Evolutionary conservation across 2,329 filamentous ascomycete species (phyloP).

Genomic region (Trichoderma sp.): DNA sequence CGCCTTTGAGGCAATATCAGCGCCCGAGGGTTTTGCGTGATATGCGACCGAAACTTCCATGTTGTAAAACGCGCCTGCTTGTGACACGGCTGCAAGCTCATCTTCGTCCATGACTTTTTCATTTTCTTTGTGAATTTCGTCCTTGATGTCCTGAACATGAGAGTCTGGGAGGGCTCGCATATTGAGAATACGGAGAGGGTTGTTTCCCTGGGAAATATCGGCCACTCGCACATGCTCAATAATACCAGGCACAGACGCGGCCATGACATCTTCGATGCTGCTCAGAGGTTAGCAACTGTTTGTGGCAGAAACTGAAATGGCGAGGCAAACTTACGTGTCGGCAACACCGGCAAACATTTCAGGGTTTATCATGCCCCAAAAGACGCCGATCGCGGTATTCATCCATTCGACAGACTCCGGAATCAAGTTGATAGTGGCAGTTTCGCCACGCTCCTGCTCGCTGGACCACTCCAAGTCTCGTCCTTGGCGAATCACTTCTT

Average conservation of each 20-base stretch:
- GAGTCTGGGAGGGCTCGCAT: slow-evolving; percentile 76
- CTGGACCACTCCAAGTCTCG: slow-evolving; percentile 83
- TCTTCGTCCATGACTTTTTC: slow-evolving; percentile 79
- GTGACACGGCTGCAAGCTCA: slow-evolving; percentile 82
- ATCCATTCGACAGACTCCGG: slow-evolving; percentile 96
- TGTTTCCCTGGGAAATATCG: slow-evolving; percentile 90
- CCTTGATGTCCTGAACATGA: slow-evolving; percentile 77
- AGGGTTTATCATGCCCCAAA: slow-evolving; percentile 91
- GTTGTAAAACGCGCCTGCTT: slow-evolving; percentile 91
- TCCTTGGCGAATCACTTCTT: slow-evolving; percentile 79
- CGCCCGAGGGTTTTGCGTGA: slow-evolving; percentile 73
- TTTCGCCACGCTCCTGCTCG: slow-evolving; percentile 80
- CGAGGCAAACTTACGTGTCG: slow-evolving; percentile 58
- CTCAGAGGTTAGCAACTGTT: background rate
- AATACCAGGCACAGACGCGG: slow-evolving; percentile 83
- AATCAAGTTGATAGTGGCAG: slow-evolving; percentile 81
- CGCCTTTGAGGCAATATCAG: slow-evolving; percentile 73
- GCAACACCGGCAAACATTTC: slow-evolving; percentile 91
- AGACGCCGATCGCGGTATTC: slow-evolving; percentile 78
- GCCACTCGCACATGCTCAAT: slow-evolving; percentile 95
- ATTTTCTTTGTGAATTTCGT: slow-evolving; percentile 75
- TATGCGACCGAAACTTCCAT: slow-evolving; percentile 88
- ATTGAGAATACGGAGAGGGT: slow-evolving; percentile 84
- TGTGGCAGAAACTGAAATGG: background rate
- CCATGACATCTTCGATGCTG: slow-evolving; percentile 76